These are phyloP conservation scores for Nemophila menziesii DNA, from an alignment of 257 asterid species.

Conservation along the genomic window DNA sequence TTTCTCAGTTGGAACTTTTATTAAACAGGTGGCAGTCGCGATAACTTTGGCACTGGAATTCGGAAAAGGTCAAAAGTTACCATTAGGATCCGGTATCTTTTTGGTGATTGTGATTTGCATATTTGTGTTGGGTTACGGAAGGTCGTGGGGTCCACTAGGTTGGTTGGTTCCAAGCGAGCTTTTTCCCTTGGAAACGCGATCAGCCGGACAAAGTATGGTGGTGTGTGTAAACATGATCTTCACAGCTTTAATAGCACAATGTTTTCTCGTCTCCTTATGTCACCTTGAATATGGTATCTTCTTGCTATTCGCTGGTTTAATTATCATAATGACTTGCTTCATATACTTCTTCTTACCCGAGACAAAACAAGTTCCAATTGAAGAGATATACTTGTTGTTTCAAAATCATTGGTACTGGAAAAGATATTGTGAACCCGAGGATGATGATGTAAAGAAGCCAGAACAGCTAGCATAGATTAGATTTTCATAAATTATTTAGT, in stretches of 20 bases:
- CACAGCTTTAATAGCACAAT: constrained; percentile 75
- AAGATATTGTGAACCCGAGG: constrained; percentile 32
- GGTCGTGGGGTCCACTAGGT: constrained; percentile 84
- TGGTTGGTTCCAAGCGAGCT: constrained; percentile 87
- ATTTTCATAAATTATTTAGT: too few species aligned
- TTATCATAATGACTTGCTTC: constrained; percentile 49
- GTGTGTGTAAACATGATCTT: constrained; percentile 82
- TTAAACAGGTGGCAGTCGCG: constrained; percentile 46
- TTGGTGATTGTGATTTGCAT: constrained; percentile 50
- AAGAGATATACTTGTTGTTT: constrained; percentile 66
- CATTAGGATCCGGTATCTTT: constrained; percentile 33
- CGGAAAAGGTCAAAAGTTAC: constrained; percentile 47
- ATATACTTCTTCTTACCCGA: constrained; percentile 75
- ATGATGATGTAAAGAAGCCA: not conserved
- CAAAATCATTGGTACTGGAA: constrained; percentile 80
- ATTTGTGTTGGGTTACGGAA: constrained; percentile 56
- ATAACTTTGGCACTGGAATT: constrained; percentile 54
- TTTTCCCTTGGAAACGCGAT: constrained; percentile 73
- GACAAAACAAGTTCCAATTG: constrained; percentile 92
- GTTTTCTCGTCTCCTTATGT: constrained; percentile 61
- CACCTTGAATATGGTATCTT: constrained; percentile 73
- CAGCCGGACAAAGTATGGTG: constrained; percentile 83
- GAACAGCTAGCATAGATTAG: not conserved
- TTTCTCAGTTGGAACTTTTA: constrained; percentile 2
- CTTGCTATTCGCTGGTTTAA: constrained; percentile 54